Base-by-base conservation (phyloP, 73 alveolate genomes). In the Paraurostyla sp. region DNA sequence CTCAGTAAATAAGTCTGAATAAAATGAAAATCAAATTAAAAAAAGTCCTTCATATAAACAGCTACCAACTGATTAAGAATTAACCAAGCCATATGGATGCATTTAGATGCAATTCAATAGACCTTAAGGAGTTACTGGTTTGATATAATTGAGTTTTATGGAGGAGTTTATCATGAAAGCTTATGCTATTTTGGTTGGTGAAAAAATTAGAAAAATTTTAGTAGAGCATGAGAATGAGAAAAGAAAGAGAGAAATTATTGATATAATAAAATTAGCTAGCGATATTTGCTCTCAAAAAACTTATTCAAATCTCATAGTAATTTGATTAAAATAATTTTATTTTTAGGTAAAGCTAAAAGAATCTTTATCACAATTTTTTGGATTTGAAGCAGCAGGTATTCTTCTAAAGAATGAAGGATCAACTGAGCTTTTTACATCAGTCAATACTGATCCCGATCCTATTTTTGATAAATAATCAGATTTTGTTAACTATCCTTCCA, bases 231-330 rank as follows among this genome's bases (percentile, higher is more conserved):
- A 30, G 13, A 2, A 45, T 18, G 50, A 60, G 25, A 18, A 50
- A 18, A 60, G 78, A 60, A 60, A 27, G 25, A 29, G 32, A 9
- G 78, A 60, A 27, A 60, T 60, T 9, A 60, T 60, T 6, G 9
- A 60, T 3, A 25, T 60, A 23, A 29, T 60, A 9, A 30, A 60
- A 32, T 60, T 60, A 16, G 6, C 52, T 13, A 27, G 51, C 7
- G 25, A n/a, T 27, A 60, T 60, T 6, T 60, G 78, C 50, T 60
- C 45, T 3, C 32, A 60, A 29, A 60, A 60, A 60, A 30, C 9
- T 20, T 60, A 60, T 30, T 60, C 78, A 3, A 60, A 60, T 60
- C 32, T 60, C 9, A 60, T 60, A 29, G 78, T 60, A 60, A 60
- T 13, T 60, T 27, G 50, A 2, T 16, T 27, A 9, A 4, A 29